A percentile compares a stretch with the other conserved stretches of the same genome.
Evolutionary conservation across 2,329 filamentous ascomycete species (phyloP).

Genomic region (Pezicula rhizophila): DNA sequence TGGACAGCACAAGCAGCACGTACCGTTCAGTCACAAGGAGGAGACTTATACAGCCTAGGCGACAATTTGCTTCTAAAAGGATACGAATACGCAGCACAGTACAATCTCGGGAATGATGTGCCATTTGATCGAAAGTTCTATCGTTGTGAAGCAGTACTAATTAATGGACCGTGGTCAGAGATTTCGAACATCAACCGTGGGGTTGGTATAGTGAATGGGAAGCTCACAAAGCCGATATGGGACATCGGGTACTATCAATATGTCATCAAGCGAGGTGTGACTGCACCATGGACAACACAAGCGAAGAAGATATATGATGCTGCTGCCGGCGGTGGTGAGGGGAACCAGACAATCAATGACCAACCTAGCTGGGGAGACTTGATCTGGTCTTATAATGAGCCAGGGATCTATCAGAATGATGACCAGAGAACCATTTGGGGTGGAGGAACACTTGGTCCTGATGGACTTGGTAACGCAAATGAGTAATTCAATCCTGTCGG

Average conservation of each 20-base stretch:
- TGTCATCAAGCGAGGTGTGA: conserved; percentile 19
- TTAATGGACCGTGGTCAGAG: conserved; percentile 32
- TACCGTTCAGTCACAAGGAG: conserved; percentile 30
- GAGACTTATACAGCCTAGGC: conserved; percentile 27
- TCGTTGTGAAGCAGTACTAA: conserved; percentile 33
- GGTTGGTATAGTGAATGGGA: conserved; percentile 4
- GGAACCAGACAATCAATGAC: conserved; percentile 7
- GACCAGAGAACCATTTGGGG: conserved; percentile 19
- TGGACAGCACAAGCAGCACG: conserved; percentile 31
- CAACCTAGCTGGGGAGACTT: conserved; percentile 28
- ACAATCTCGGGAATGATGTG: conserved; percentile 30
- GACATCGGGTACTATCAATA: conserved; percentile 30
- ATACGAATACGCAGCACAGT: conserved; percentile 33
- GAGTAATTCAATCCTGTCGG: no score
- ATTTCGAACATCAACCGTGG: conserved; percentile 25
- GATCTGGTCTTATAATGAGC: conserved; percentile 21
- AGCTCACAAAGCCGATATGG: not conserved
- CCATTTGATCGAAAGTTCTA: conserved; percentile 30
- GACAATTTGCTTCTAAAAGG: conserved; percentile 30
- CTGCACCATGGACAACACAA: conserved; percentile 14
- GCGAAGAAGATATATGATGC: conserved; percentile 8
- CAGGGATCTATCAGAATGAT: conserved; percentile 14
- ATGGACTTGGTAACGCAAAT: conserved; percentile 10
- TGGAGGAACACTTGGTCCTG: conserved; percentile 14
- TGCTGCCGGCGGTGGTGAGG: not conserved